phyloP scores from a whole-genome alignment of 2,329 filamentous ascomycete species.

The Epichloe typhina region DNA sequence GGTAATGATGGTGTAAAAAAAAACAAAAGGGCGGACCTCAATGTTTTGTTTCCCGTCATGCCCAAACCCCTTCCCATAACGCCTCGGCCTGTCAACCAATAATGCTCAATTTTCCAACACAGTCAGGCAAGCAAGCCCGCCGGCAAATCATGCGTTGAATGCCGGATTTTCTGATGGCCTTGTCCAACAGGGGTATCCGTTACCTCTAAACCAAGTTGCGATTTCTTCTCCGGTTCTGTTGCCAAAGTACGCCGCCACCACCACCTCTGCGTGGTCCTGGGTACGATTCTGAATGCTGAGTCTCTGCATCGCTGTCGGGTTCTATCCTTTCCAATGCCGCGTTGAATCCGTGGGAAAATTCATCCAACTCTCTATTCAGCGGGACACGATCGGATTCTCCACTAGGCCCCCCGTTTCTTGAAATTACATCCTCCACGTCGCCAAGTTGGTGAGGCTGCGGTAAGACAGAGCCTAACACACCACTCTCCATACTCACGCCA shows the following conservation, averaged over 20 bases:
- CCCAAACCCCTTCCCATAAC: background rate
- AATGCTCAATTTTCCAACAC: background rate
- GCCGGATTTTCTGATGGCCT: background rate
- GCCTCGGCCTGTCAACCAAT: background rate
- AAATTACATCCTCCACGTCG: slow-evolving; percentile 5
- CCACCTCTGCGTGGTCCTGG: slow-evolving; percentile 14
- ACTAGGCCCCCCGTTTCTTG: slow-evolving; percentile 13
- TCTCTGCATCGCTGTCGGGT: slow-evolving; percentile 13
- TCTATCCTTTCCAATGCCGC: slow-evolving; percentile 26
- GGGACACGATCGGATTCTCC: slow-evolving; percentile 25
- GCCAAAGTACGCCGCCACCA: slow-evolving; percentile 34
- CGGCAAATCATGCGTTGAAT: no score
- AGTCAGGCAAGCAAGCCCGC: background rate
- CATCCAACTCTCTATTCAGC: slow-evolving; percentile 28
- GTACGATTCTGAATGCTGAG: slow-evolving; percentile 11
- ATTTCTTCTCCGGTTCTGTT: slow-evolving; percentile 37
- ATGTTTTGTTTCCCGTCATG: background rate
- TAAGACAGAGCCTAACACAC: background rate
- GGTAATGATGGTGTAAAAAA: background rate
- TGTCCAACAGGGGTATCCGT: slow-evolving; percentile 2
- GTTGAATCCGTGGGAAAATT: slow-evolving; percentile 30
- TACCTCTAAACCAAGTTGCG: slow-evolving; percentile 36
- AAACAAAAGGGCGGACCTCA: background rate
- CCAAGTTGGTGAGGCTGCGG: slow-evolving; percentile 1
- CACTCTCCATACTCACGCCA: slow-evolving; percentile 3